Base-by-base conservation (phyloP, 768 basidiomycete genomes). In the Mycena galericulata region DNA sequence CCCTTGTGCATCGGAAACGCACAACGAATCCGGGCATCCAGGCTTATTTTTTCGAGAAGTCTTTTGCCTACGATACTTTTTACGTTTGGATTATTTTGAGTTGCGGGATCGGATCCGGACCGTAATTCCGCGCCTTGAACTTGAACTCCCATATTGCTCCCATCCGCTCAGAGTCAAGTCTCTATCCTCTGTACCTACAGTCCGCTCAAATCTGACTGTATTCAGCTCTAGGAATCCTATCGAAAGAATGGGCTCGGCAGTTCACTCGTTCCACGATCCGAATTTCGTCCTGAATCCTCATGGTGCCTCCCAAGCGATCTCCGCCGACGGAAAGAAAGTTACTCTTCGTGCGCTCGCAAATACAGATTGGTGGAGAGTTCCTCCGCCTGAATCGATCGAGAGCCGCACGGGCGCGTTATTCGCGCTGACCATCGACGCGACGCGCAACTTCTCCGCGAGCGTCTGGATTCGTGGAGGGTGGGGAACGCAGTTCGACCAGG, bases 321-420 rank as follows among this genome's bases (percentile, higher is more conserved):
- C 68, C 7, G 29, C 27, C 38, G 58, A 61, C 22, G 68, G 68
- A 24, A 62, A 36, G 18, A 65, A 65, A 26, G 11, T 62, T 47
- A 49, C 63, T 11, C 55, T 70, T 24, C 63, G 59, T 1, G 63
- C 68, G 3, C 49, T 56, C 4, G 59, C 64, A 18, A 56, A 66
- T 10, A 70, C 68, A 7, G 68, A 70, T 15, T 70, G 68, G 68
- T 70, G 68, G 68, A 24, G 68, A 12, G 36, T 62, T 3, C 68
- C 68, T 2, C 68, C 68, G 10, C 63, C 64, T 9, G 53, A 61
- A 20, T 50, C 68, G 14, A 32, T 70, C 46, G 64, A 70, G 4
- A 70, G 64, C 18, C 63, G 63, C 24, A 40, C 58, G n/a, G 68
- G 68, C 20, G 63, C 68, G 47, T 65, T 70, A 18, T 62, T 56